A percentile compares a stretch with the other conserved stretches of the same genome.
These are phyloP conservation scores for Gracilaria domingensis DNA, from an alignment of 23 red algal genomes.

Conservation along the genomic window DNA sequence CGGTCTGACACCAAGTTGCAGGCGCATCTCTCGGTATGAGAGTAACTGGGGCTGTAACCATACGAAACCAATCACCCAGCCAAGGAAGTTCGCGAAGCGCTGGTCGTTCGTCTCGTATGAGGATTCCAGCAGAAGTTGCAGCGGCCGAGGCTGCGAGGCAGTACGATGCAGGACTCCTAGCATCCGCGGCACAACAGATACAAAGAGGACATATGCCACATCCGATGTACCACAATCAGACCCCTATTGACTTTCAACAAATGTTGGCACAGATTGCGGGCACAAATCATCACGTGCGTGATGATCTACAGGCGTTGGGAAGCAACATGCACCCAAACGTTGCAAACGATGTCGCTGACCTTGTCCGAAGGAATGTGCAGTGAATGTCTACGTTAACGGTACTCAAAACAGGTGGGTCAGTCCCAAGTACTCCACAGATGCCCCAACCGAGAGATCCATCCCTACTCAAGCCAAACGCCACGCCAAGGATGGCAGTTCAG, in stretches of 20 bases:
- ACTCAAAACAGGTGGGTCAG: background rate
- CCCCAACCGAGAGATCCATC: background rate
- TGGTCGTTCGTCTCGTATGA: background rate
- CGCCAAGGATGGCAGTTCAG: background rate
- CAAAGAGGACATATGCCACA: background rate
- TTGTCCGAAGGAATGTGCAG: background rate
- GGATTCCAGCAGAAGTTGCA: background rate
- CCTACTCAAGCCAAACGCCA: conserved; percentile 1
- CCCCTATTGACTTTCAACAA: background rate
- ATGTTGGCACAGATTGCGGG: background rate
- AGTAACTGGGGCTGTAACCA: background rate
- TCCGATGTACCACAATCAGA: background rate
- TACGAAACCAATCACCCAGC: conserved; percentile 14
- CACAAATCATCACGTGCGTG: background rate
- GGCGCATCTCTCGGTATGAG: conserved; percentile 5
- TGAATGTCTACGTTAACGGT: background rate
- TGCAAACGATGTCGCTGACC: background rate
- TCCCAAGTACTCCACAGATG: conserved; percentile 1
- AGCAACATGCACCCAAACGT: background rate
- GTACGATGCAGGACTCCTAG: background rate
- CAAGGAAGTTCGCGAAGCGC: conserved; percentile 8
- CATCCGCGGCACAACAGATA: conserved; percentile 8
- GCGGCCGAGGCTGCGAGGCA: background rate
- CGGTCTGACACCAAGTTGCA: background rate
- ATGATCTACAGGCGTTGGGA: background rate